Percentiles rank a stretch among this genome's conserved stretches.
Evolutionary conservation across 768 basidiomycete species (phyloP).

Genomic region (Suillus subaureus): DNA sequence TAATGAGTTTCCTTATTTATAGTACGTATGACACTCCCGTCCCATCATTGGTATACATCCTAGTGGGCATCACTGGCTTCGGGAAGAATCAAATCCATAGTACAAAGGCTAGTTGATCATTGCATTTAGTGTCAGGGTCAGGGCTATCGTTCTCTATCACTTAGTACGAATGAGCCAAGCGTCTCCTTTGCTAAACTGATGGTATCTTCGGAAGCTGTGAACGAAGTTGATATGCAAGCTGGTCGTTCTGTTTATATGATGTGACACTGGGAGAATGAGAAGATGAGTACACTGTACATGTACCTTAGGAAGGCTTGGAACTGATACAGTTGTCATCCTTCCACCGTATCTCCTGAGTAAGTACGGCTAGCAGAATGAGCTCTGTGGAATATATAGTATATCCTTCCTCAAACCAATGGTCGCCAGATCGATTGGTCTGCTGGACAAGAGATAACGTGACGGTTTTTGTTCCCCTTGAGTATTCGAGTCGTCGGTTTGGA

Average conservation of each 20-base stretch:
- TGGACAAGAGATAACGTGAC: conserved; percentile 66
- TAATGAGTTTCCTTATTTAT: too few species aligned
- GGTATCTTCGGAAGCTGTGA: neutral
- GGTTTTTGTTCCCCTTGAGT: conserved; percentile 47
- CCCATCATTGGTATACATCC: too few species aligned
- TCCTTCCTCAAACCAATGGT: conserved; percentile 51
- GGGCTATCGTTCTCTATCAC: neutral
- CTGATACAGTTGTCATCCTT: conserved; percentile 40
- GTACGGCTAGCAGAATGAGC: conserved; percentile 60
- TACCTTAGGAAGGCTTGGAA: conserved; percentile 2
- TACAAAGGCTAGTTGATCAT: neutral
- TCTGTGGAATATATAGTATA: conserved; percentile 70
- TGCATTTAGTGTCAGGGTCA: neutral
- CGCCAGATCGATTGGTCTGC: conserved; percentile 71
- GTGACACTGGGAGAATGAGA: neutral
- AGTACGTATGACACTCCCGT: too few species aligned
- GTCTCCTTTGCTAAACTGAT: neutral
- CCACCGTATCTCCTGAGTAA: conserved; percentile 72
- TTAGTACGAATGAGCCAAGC: neutral
- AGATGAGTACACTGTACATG: neutral
- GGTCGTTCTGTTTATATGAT: neutral
- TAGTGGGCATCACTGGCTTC: neutral
- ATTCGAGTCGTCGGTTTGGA: conserved; percentile 58
- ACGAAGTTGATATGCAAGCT: neutral
- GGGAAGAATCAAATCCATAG: neutral